Conservation (phyloP, 1,139 yeast species). For the Williopsis jadinii region DNA sequence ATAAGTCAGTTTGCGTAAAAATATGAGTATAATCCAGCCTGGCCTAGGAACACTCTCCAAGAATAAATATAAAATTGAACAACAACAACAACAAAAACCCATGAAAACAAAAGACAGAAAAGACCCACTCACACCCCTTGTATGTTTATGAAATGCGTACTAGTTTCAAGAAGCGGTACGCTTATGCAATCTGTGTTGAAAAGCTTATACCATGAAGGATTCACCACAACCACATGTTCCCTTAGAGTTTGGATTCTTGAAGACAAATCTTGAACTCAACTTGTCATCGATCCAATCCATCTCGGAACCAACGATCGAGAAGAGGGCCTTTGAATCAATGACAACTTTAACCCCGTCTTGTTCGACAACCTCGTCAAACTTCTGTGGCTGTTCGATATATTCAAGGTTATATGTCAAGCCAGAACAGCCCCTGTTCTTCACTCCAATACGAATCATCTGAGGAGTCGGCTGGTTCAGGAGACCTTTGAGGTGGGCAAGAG, state of each 20-base stretch:
- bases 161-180: too few species aligned
- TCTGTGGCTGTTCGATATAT: conserved; percentile 83
- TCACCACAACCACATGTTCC: conserved; percentile 99
- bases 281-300: conserved; percentile 99
- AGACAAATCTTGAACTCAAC: conserved; percentile 80
- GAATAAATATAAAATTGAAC: too few species aligned
- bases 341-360: conserved; percentile 92
- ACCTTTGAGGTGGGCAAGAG: conserved; percentile 60
- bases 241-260: conserved; percentile 91
- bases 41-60: too few species aligned
- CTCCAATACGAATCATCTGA: conserved; percentile 84
- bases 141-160: too few species aligned
- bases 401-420: conserved; percentile 89
- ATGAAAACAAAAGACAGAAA: too few species aligned
- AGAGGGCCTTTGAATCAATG: conserved; percentile 91
- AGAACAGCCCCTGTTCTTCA: conserved; percentile 93
- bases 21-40: too few species aligned
- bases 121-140: too few species aligned
- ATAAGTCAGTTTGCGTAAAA: too few species aligned
- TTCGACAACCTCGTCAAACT: conserved; percentile 86
- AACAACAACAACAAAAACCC: too few species aligned
- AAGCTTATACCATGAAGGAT: conserved; percentile 84
- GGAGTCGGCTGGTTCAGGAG: conserved; percentile 79
- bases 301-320: conserved; percentile 92
- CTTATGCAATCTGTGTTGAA: not conserved